Conservation (phyloP, 495 filamentous ascomycete genomes). For the Daldinia bambusicola region DNA sequence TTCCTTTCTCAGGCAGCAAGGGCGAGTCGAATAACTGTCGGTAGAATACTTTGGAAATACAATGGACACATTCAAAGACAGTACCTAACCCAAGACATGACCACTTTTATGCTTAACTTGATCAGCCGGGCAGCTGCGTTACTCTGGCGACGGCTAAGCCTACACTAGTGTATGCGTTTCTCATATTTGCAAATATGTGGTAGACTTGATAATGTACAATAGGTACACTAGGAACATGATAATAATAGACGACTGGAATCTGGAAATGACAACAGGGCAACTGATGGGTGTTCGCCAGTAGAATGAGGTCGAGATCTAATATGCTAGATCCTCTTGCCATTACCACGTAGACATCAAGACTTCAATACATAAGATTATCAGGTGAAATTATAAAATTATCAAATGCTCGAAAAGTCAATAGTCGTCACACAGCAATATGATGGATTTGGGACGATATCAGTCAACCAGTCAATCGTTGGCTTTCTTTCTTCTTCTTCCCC, state of each 20-base stretch:
- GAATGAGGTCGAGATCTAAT: constrained; percentile 8
- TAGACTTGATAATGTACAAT: neutral
- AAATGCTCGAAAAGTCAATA: constrained; percentile 10
- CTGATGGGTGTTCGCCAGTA: neutral
- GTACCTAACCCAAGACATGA: no score
- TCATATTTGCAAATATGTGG: neutral
- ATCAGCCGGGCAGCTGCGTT: neutral
- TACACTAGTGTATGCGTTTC: neutral
- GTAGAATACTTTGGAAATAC: constrained; percentile 16
- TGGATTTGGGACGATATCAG: constrained; percentile 14
- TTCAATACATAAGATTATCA: neutral
- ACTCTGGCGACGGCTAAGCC: neutral
- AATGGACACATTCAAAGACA: constrained; percentile 1
- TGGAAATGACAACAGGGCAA: constrained; percentile 2
- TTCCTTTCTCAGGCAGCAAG: neutral
- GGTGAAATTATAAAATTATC: constrained; percentile 7
- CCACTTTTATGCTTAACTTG: neutral
- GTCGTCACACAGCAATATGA: constrained; percentile 12
- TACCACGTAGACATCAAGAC: neutral
- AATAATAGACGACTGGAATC: constrained; percentile 16
- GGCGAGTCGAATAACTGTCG: constrained; percentile 11
- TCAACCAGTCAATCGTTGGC: constrained; percentile 3
- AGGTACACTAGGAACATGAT: neutral
- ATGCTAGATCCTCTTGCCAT: constrained; percentile 18
- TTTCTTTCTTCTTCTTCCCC: constrained; percentile 21